Base-by-base conservation (phyloP, 495 filamentous ascomycete genomes). In the Xylaria bambusicola region DNA sequence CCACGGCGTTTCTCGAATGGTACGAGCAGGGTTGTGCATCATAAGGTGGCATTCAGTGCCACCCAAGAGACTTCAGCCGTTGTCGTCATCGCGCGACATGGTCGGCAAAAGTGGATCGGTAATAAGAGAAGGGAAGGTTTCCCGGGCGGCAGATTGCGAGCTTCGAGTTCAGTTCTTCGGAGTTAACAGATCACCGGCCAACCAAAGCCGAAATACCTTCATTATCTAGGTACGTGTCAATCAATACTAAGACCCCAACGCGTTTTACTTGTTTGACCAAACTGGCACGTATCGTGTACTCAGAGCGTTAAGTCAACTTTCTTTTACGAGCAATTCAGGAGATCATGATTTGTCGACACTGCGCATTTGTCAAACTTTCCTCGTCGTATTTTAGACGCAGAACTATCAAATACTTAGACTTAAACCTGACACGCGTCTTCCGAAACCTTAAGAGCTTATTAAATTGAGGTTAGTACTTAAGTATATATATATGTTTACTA, bases 91-190 rank as follows among this genome's bases (percentile, higher is more conserved):
- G 38, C 52, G 26, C 38, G 36, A 54, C 52, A 42, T 21, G 23
- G 35, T 53, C 50, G 50, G 50, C 50, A 53, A 53, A 53, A 54
- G 52, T 54, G 52, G 52, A 31, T 27, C 52, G 52, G 52, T 33
- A 54, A 21, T 42, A 42, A 21, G 17, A 31, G 6, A 41, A 42
- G 51, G 20, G 17, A 35, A 26, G 26, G 38, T 23, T 42, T 42
- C 36, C 17, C 36, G 52, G 26, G 18, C 52, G 52, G 52, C 38
- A 54, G 15, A 54, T 54, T 33, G 50, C 17, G 26, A 62, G 38
- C 10, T 17, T n/a, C 15, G n/a, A n/a, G n/a, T n/a, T n/a, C n/a
- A n/a, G n/a, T n/a, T 27, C 13, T 26, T 59, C 52, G 44, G 52
- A 31, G 38, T 31, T 44, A 66, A 40, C 12, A 53, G 49, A n/a